A percentile compares a stretch with the other conserved stretches of the same genome.
These are phyloP conservation scores for Paramecium tetraurelia DNA, from an alignment of 73 alveolate genomes.

Conservation along the genomic window DNA sequence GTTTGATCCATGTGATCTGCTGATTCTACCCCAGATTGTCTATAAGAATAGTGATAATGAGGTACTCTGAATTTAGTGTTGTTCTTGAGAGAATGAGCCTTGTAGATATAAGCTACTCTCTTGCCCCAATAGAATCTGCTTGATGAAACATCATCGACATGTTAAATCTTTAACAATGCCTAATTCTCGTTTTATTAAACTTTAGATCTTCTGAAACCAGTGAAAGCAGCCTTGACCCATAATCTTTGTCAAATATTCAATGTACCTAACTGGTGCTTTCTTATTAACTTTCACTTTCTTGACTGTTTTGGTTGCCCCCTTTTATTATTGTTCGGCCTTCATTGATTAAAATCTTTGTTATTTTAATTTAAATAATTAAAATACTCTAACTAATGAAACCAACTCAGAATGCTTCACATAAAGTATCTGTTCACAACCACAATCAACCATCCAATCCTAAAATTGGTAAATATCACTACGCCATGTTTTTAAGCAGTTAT, in stretches of 20 bases:
- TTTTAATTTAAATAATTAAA: background rate
- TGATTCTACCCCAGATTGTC: constrained; percentile 92
- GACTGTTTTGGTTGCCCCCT: constrained; percentile 10
- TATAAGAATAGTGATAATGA: constrained; percentile 11
- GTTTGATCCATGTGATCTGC: constrained; percentile 88
- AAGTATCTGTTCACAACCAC: constrained; percentile 22
- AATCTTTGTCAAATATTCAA: constrained; percentile 65
- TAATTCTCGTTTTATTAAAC: constrained; percentile 72
- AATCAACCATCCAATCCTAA: constrained; percentile 6
- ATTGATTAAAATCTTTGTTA: background rate
- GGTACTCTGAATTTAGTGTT: constrained; percentile 77
- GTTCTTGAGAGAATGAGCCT: constrained; percentile 70
- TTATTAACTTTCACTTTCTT: constrained; percentile 8
- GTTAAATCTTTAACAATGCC: constrained; percentile 85
- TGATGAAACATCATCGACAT: constrained; percentile 68
- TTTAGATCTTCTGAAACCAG: constrained; percentile 93
- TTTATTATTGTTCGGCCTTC: background rate
- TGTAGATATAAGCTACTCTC: constrained; percentile 85
- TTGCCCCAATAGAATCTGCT: constrained; percentile 87
- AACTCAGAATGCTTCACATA: background rate
- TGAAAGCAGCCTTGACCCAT: constrained; percentile 87
- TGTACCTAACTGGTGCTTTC: constrained; percentile 5
- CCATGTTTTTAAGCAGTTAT: constrained; percentile 15
- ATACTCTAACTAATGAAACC: background rate
- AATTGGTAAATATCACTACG: constrained; percentile 37